phyloP scores from a whole-genome alignment of 768 basidiomycete genomes.

The Trametes maxima region DNA sequence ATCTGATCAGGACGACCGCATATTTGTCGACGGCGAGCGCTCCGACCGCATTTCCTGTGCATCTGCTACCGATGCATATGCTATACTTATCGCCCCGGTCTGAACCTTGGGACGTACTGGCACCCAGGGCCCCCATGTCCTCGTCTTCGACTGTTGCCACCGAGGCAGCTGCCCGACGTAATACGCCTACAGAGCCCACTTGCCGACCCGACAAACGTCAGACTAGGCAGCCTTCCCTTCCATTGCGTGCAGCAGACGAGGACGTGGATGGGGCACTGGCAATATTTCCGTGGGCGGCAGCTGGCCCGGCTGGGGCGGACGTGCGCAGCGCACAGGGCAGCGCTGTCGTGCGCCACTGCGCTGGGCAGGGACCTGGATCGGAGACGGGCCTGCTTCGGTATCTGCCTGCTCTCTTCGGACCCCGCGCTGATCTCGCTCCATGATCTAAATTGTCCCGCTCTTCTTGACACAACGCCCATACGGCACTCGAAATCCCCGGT shows the following conservation, averaged over 20 bases:
- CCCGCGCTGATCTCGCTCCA: conserved; percentile 10
- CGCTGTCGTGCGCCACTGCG: not conserved
- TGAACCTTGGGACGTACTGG: not conserved
- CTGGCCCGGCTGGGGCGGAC: not conserved
- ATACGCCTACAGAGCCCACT: not conserved
- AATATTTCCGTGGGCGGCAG: not conserved
- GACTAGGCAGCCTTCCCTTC: not conserved
- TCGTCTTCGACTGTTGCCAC: not conserved
- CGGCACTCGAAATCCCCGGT: conserved; percentile 10
- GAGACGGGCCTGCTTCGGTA: not conserved
- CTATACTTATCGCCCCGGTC: not conserved
- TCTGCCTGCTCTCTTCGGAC: not conserved
- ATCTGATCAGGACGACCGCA: too few species aligned
- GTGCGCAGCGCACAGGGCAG: not conserved
- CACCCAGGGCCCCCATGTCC: not conserved
- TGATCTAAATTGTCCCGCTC: conserved; percentile 4
- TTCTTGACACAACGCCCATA: not conserved
- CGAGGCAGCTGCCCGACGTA: not conserved
- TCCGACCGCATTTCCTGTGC: not conserved
- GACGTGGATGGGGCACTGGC: not conserved
- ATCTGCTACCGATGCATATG: not conserved
- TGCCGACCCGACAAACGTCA: not conserved
- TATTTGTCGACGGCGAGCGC: not conserved
- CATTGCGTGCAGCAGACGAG: not conserved
- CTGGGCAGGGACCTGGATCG: conserved; percentile 2